Percentiles rank a stretch among this genome's conserved stretches.
Evolutionary conservation across 139 green algal species (phyloP).

Genomic region (Volvox africanus): DNA sequence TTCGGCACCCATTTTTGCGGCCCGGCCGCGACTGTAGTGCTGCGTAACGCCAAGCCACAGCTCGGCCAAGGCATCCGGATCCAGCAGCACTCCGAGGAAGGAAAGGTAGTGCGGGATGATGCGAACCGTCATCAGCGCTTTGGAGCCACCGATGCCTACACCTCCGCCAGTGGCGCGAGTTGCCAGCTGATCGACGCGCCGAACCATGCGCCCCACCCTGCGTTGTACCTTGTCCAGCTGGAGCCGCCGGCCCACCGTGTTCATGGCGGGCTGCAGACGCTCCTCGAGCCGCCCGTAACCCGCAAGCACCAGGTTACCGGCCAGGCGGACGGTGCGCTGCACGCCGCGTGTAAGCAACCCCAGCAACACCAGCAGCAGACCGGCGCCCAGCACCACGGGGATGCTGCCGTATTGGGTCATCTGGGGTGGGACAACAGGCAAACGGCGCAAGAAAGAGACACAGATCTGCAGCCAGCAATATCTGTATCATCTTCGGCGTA

Average conservation of each 20-base stretch:
- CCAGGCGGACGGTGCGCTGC: not conserved
- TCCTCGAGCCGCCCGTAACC: constrained; percentile 8
- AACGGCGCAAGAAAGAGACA: not conserved
- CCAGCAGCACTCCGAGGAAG: constrained; percentile 35
- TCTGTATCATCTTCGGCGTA: too few species aligned
- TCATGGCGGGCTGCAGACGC: constrained; percentile 27
- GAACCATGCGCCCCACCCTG: not conserved
- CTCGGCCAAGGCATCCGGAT: constrained; percentile 19
- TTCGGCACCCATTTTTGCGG: not conserved
- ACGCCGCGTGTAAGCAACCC: not conserved
- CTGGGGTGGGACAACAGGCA: not conserved
- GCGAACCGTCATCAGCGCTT: not conserved
- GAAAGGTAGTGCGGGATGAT: constrained; percentile 14
- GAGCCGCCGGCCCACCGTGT: not conserved
- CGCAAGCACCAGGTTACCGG: not conserved
- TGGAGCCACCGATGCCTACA: not conserved
- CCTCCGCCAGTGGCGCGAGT: not conserved
- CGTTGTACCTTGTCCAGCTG: constrained; percentile 4
- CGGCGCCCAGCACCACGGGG: not conserved
- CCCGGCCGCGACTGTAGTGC: not conserved
- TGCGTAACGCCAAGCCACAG: constrained; percentile 29
- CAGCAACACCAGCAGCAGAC: not conserved
- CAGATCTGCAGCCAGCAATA: too few species aligned
- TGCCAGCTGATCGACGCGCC: not conserved
- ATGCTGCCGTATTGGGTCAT: constrained; percentile 34